Evolutionary conservation across 345 rosid genomes (phyloP), one percentile per base, ranked within the genome.

Genomic region (Heritiera littoralis): DNA sequence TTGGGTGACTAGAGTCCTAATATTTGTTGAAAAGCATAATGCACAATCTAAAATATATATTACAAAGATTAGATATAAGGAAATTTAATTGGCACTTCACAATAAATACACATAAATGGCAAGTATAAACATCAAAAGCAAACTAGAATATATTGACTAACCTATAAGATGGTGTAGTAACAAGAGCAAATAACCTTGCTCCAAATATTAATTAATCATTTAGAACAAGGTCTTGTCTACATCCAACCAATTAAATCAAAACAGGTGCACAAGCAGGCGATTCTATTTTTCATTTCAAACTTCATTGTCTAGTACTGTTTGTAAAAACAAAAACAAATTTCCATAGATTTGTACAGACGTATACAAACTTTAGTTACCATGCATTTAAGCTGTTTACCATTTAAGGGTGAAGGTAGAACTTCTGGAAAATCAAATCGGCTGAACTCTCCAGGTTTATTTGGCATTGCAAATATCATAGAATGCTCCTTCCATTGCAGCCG

Each of bases 401-500:
- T 95, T 72, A 95, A 80, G 49, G 99, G 99, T 84, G 98, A 91
- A 8, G 96, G 96, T 32, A 93, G 86, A 84, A 76, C 90, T 80
- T 95, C 98, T 72, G 90, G 89, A 84, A 95, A 95, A 86, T 95
- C 99, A 90, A 95, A 95, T 84, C 94, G 88, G 84, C 96, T 95
- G 79, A 92, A 95, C 78, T 95, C 98, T 71, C 98, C 97, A 35
- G 98, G 98, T 84, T 91, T 92, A 85, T 89, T 92, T 81, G 98
- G 98, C 96, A 95, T 93, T 41, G 99, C 98, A 80, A 95, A 95
- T 69, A 95, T 95, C 99, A 95, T 95, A 73, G 97, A 95, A 77
- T 95, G 99, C 81, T 95, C 98, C 84, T 95, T 93, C 99, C 98
- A 93, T 79, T 95, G 97, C 86, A 95, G 83, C 80, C 96, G 89